phyloP scores from a whole-genome alignment of 768 basidiomycete genomes.

The Termitomyces sp. region DNA sequence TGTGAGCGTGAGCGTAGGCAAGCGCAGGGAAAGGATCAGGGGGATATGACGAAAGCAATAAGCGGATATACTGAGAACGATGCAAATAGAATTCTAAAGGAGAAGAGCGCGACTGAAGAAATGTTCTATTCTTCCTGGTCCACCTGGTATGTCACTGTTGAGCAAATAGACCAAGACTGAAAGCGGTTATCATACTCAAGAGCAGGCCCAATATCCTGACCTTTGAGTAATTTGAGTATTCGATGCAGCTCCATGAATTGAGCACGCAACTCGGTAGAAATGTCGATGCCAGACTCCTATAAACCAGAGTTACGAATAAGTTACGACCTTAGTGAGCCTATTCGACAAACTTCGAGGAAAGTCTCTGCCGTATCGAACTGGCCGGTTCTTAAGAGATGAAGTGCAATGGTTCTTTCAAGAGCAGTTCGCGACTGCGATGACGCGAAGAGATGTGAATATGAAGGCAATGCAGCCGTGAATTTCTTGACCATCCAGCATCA shows the following conservation, averaged over 20 bases:
- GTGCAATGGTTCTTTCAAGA: constrained; percentile 63
- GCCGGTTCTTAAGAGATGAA: constrained; percentile 77
- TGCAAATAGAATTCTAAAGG: constrained; percentile 88
- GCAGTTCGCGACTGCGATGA: constrained; percentile 54
- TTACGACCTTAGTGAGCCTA: not conserved
- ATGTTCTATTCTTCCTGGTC: constrained; percentile 60
- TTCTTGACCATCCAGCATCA: constrained; percentile 30
- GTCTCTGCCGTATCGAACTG: constrained; percentile 73
- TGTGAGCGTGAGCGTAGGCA: constrained; percentile 63
- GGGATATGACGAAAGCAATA: constrained; percentile 61
- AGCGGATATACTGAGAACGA: constrained; percentile 81
- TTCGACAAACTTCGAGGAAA: constrained; percentile 56
- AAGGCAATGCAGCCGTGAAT: constrained; percentile 54
- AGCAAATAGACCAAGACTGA: not conserved
- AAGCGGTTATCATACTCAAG: constrained; percentile 45
- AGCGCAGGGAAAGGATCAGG: constrained; percentile 57
- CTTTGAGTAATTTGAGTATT: constrained; percentile 62
- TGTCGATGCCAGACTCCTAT: constrained; percentile 64
- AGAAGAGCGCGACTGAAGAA: constrained; percentile 65
- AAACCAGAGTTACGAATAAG: constrained; percentile 1
- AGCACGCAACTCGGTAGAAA: constrained; percentile 41
- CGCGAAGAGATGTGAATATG: constrained; percentile 62
- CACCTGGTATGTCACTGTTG: too few relatives aligned
- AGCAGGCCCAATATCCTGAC: constrained; percentile 67
- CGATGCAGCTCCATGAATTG: constrained; percentile 68